These are phyloP conservation scores for Batkoa obscura DNA, from an alignment of 371 early-diverging fungal species.

Conservation along the genomic window DNA sequence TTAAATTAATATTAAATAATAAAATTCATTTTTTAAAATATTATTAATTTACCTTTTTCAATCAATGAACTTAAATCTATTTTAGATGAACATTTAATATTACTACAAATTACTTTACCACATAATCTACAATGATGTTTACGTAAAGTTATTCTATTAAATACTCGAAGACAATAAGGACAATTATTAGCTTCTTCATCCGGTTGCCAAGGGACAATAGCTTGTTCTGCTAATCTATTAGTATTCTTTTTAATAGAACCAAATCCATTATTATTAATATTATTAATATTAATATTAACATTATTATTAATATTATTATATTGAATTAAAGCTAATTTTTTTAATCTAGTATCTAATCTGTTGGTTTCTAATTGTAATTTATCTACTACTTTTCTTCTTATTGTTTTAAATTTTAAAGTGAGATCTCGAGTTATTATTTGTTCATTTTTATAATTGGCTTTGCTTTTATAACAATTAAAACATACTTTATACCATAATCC, in stretches of 20 bases:
- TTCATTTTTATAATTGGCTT: background rate
- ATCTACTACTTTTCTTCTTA: background rate
- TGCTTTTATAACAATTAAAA: background rate
- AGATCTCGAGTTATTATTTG: background rate
- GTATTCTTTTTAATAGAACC: slow-evolving; percentile 1
- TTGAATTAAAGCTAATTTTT: too few species aligned
- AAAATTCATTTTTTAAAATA: background rate
- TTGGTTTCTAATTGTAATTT: slow-evolving; percentile 44
- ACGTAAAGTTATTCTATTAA: slow-evolving; percentile 10
- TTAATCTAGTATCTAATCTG: slow-evolving; percentile 67
- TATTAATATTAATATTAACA: too few species aligned
- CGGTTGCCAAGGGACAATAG: slow-evolving; percentile 43
- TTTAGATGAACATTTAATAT: slow-evolving; percentile 31
- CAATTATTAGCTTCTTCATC: slow-evolving; percentile 27
- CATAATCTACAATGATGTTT: slow-evolving; percentile 68
- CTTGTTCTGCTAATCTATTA: slow-evolving; percentile 23
- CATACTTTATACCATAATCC: background rate
- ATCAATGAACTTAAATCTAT: slow-evolving; percentile 29
- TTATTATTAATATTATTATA: too few species aligned
- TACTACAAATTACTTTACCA: slow-evolving; percentile 50
- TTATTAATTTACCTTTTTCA: slow-evolving; percentile 21
- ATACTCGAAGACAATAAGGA: slow-evolving; percentile 20
- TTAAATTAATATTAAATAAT: too few species aligned
- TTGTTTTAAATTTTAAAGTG: background rate
- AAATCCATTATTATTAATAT: too few species aligned